phyloP scores from a whole-genome alignment of 116 monocot genomes.

The Papilionanthe hybrid region DNA sequence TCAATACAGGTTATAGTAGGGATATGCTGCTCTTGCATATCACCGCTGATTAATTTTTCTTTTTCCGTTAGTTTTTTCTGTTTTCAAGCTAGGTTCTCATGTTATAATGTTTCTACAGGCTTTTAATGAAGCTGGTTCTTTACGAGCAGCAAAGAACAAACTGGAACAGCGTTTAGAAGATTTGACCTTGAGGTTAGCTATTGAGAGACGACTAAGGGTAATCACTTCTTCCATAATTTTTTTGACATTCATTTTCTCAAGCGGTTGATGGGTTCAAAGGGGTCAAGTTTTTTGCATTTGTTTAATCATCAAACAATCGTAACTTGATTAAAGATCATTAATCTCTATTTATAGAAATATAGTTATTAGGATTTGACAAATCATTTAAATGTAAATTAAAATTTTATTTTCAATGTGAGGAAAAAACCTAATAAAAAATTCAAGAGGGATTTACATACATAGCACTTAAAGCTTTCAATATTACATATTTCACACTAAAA shows the following conservation, averaged over 20 bases:
- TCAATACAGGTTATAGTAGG: background rate
- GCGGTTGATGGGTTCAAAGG: too few relatives aligned
- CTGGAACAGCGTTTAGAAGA: constrained; percentile 84
- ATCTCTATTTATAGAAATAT: too few relatives aligned
- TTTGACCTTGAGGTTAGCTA: constrained; percentile 50
- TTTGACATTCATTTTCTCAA: background rate
- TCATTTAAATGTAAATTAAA: too few relatives aligned
- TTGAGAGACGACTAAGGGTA: constrained; percentile 81
- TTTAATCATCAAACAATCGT: too few relatives aligned
- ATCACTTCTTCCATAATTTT: background rate
- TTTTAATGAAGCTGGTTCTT: constrained; percentile 83
- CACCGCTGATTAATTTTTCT: background rate
- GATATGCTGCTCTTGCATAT: background rate
- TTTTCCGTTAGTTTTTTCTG: background rate
- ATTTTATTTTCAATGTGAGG: too few relatives aligned
- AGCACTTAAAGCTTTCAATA: too few relatives aligned
- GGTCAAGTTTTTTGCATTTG: too few relatives aligned
- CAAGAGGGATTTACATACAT: too few relatives aligned
- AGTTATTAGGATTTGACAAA: too few relatives aligned
- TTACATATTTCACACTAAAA: too few relatives aligned
- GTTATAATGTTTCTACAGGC: constrained; percentile 29
- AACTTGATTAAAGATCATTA: too few relatives aligned
- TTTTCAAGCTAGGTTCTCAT: background rate
- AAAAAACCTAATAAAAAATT: too few relatives aligned
- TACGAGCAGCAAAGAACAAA: constrained; percentile 81